Evolutionary conservation across 495 filamentous ascomycete species (phyloP), one percentile per base, ranked within the genome.

Genomic region (Achaetomiella virescens): DNA sequence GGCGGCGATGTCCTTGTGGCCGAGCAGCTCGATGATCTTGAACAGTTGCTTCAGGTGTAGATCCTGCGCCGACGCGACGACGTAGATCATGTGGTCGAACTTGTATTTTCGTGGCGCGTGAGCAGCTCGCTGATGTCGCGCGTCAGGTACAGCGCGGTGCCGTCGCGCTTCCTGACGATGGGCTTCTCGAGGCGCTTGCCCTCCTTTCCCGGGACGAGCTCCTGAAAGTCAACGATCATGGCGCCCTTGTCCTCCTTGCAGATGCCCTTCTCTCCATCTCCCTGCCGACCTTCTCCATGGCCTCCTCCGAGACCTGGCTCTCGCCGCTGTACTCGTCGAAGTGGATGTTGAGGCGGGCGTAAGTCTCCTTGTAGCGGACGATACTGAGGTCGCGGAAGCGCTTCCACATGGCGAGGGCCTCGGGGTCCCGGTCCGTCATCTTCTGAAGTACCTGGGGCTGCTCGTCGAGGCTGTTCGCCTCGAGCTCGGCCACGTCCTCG

Each of bases 291-390:
- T 74, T 73, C 38, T 84, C 81, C 89, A 98, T 96, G 58, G 82
- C 83, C 65, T 89, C 88, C 60, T 86, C 81, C 53, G 83, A 81
- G 48, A 98, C 87, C 66, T 95, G 89, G n/a, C 88, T 92, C 72
- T 98, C 93, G 33, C 92, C 92, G 33, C 86, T 88, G 76, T 98
- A 98, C 50, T 90, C 85, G 67, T 97, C 91, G 63, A 91, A 98
- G 54, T 84, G 78, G 66, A 98, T 97, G 72, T 96, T 97, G 18
- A 71, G 61, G 52, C 68, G 68, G 43, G 65, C 68, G 48, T 71
- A 71, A 1, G 69, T 77, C 6, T 68, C 63, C 70, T 88, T 85
- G 74, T 96, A 96, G 65, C 86, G 85, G 55, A 81, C 75, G 61
- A 97, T 97, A 72, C 87, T 91, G 43, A 98, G 79, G 42, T 95